Percentiles rank a stretch among this genome's conserved stretches.
phyloP scores from a whole-genome alignment of 441 rosid species.

The Erodium trifolium region DNA sequence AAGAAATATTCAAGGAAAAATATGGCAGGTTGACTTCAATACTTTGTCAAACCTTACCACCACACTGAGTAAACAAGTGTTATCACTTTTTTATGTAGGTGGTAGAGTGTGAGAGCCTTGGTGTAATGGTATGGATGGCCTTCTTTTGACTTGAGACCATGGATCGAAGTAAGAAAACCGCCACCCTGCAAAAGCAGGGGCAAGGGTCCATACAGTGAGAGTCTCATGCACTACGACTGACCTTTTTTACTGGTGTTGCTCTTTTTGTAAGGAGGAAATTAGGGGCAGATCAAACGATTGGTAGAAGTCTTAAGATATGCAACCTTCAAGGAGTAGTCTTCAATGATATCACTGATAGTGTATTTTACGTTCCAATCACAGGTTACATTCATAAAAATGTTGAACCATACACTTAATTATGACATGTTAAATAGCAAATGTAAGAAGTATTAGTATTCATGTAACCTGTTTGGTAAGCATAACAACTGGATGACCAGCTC shows the following conservation, averaged over 20 bases:
- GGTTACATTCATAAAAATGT: background rate
- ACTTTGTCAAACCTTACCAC: constrained; percentile 1
- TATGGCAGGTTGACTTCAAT: background rate
- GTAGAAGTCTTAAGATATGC: background rate
- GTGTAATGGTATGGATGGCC: too few relatives aligned
- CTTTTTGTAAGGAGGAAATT: too few relatives aligned
- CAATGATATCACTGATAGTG: background rate
- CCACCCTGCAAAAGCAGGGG: too few relatives aligned
- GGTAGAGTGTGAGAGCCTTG: too few relatives aligned
- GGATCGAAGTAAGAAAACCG: too few relatives aligned
- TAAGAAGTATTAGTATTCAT: constrained; percentile 12
- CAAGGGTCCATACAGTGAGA: too few relatives aligned
- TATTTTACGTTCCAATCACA: background rate
- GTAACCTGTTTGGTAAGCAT: constrained; percentile 95
- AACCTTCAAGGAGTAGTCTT: background rate
- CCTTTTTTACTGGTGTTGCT: too few relatives aligned
- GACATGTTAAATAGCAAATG: constrained; percentile 7
- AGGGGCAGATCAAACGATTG: background rate
- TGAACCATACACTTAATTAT: background rate
- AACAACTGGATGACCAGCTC: constrained; percentile 86
- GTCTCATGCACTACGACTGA: too few relatives aligned
- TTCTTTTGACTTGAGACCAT: too few relatives aligned
- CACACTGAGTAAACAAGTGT: background rate
- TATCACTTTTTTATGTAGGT: background rate
- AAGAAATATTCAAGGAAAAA: background rate